Percentiles rank a stretch among this genome's conserved stretches.
These are phyloP conservation scores for Vaccinium macrocarpon DNA, from an alignment of 148 eudicot species.

Conservation along the genomic window DNA sequence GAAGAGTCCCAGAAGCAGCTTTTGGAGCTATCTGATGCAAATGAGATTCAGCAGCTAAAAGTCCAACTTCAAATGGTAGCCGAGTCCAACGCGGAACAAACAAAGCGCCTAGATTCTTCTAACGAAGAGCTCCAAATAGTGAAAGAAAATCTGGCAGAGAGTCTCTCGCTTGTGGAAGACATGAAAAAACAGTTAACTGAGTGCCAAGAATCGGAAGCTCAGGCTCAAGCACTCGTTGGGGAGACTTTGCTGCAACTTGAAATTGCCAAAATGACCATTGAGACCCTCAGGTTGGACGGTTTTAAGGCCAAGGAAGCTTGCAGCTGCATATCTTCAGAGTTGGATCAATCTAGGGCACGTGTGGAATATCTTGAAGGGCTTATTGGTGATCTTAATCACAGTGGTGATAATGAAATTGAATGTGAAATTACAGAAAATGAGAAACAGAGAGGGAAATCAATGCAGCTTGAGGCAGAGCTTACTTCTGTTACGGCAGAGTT, in stretches of 20 bases:
- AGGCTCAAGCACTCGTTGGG: constrained; percentile 46
- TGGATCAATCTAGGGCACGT: constrained; percentile 59
- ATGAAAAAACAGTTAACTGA: constrained; percentile 59
- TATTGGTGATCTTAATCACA: constrained; percentile 40
- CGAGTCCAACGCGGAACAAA: constrained; percentile 40
- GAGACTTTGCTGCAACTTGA: constrained; percentile 71
- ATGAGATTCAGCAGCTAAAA: constrained; percentile 59
- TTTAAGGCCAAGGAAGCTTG: constrained; percentile 39
- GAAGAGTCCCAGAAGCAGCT: constrained; percentile 64
- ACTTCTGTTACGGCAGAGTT: constrained; percentile 45
- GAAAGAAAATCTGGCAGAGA: constrained; percentile 56
- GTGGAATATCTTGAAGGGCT: constrained; percentile 52
- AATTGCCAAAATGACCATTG: constrained; percentile 61
- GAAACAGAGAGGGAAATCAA: constrained; percentile 13
- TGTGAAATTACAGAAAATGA: constrained; percentile 21
- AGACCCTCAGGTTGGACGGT: constrained; percentile 49
- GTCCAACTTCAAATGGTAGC: constrained; percentile 46
- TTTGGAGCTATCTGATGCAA: constrained; percentile 40
- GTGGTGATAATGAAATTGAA: constrained; percentile 15
- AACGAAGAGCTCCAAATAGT: constrained; percentile 45
- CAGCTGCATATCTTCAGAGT: constrained; percentile 39
- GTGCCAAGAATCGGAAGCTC: constrained; percentile 59
- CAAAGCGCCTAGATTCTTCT: constrained; percentile 31
- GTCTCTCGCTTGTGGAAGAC: constrained; percentile 43
- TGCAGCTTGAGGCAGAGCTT: constrained; percentile 43